phyloP scores from a whole-genome alignment of 257 asterid species.

The Scutellaria baicalensis region DNA sequence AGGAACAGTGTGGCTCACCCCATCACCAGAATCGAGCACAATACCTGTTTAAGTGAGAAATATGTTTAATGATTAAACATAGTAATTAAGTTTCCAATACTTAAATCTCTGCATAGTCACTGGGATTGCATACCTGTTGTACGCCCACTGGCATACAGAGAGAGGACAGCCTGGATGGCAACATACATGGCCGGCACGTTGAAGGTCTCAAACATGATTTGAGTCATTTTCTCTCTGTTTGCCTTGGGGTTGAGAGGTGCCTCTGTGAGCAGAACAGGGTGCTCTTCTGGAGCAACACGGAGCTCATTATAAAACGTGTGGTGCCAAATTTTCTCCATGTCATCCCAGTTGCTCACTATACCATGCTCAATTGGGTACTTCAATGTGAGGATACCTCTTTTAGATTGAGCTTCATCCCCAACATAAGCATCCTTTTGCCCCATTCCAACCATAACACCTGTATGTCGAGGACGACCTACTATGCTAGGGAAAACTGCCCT shows the following conservation, averaged over 20 bases:
- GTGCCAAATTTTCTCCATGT: conserved; percentile 48
- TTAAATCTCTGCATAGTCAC: neutral
- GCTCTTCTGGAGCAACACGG: conserved; percentile 42
- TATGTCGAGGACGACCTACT: conserved; percentile 39
- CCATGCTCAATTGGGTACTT: conserved; percentile 47
- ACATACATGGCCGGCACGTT: conserved; percentile 42
- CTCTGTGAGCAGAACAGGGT: conserved; percentile 38
- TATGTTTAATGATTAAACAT: neutral
- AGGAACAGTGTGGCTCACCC: conserved; percentile 39
- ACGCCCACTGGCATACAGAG: conserved; percentile 40
- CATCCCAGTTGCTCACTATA: conserved; percentile 42
- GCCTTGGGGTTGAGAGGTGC: conserved; percentile 43
- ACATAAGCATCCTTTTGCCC: conserved; percentile 38
- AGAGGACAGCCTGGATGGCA: conserved; percentile 49
- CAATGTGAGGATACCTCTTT: conserved; percentile 36
- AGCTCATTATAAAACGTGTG: conserved; percentile 44
- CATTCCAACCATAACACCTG: conserved; percentile 44
- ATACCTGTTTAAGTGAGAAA: conserved; percentile 25
- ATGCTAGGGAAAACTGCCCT: conserved; percentile 43
- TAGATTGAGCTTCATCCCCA: conserved; percentile 41
- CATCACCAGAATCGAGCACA: conserved; percentile 36
- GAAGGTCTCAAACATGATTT: conserved; percentile 45
- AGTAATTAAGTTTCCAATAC: neutral
- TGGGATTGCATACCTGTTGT: conserved; percentile 30
- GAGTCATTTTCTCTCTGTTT: conserved; percentile 45